Conservation (phyloP, 164 flowering plant genomes). For the Piper longum region DNA sequence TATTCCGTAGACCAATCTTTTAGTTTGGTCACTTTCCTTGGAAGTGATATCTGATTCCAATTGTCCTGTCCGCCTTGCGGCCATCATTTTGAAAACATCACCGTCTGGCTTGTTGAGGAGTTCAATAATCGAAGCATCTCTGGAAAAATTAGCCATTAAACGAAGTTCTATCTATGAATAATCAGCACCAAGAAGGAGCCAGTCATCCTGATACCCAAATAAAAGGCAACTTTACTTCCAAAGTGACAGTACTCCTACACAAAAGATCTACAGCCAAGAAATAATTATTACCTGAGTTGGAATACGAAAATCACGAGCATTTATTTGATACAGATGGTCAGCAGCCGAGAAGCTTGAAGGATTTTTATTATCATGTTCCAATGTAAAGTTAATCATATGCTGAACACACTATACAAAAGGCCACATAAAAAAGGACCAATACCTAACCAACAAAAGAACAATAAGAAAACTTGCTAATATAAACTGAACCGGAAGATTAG, state of each 20-base stretch:
- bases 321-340: constrained; percentile 30
- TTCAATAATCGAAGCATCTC: constrained; percentile 55
- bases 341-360: constrained; percentile 16
- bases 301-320: constrained; percentile 76
- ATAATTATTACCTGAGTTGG: constrained; percentile 60
- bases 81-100: constrained; percentile 84
- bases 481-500: constrained; percentile 81
- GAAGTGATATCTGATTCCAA: constrained; percentile 37
- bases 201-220: constrained; percentile 51
- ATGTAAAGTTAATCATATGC: constrained; percentile 57
- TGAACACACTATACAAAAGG: constrained; percentile 62
- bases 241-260: background rate
- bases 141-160: constrained; percentile 96
- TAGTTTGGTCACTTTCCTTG: constrained; percentile 72
- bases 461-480: background rate
- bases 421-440: background rate
- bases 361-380: constrained; percentile 18
- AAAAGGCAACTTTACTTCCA: constrained; percentile 1
- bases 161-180: constrained; percentile 96
- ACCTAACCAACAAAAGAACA: background rate
- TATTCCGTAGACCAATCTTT: constrained; percentile 88
- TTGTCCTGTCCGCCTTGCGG: constrained; percentile 81
- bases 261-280: background rate
- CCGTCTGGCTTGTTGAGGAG: constrained; percentile 58
- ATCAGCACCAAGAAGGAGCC: constrained; percentile 83